Conservation (phyloP, 345 rosid species). For the Carallia pectinifolia region DNA sequence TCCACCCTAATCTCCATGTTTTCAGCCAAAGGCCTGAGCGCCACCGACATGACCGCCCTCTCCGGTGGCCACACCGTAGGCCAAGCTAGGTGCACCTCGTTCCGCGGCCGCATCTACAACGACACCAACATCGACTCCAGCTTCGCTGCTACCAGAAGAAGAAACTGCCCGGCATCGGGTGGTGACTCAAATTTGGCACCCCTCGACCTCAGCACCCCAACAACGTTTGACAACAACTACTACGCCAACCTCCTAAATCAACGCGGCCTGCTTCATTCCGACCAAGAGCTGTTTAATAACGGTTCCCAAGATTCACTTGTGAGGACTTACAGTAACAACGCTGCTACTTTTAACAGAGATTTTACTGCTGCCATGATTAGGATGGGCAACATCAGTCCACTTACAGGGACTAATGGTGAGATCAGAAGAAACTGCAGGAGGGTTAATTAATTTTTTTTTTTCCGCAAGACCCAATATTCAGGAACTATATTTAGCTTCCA, state of each 20-base stretch:
- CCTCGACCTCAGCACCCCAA: conserved; percentile 29
- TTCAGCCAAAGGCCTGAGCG: conserved; percentile 36
- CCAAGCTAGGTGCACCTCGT: background rate
- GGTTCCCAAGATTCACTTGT: conserved; percentile 37
- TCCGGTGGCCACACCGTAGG: conserved; percentile 23
- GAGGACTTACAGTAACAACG: conserved; percentile 27
- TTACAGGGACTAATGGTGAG: conserved; percentile 38
- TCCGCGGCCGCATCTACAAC: conserved; percentile 32
- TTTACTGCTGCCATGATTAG: conserved; percentile 45
- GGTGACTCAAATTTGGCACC: conserved; percentile 34
- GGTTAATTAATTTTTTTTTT: conserved; percentile 12
- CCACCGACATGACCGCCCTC: conserved; percentile 41
- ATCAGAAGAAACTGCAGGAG: conserved; percentile 40
- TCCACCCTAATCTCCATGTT: conserved; percentile 34
- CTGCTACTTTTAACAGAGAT: conserved; percentile 20
- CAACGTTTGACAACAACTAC: conserved; percentile 34
- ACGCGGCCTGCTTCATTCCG: conserved; percentile 48
- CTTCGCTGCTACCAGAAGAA: conserved; percentile 25
- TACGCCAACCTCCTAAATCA: conserved; percentile 23
- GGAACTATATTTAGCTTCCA: too few relatives aligned
- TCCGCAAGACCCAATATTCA: too few relatives aligned
- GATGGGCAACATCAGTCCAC: conserved; percentile 46
- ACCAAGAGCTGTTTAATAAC: conserved; percentile 39
- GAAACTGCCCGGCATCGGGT: conserved; percentile 30
- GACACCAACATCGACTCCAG: conserved; percentile 37